These are phyloP conservation scores for Ceratobasidium sp. DNA, from an alignment of 1,284 basidiomycete genomes.

Conservation along the genomic window DNA sequence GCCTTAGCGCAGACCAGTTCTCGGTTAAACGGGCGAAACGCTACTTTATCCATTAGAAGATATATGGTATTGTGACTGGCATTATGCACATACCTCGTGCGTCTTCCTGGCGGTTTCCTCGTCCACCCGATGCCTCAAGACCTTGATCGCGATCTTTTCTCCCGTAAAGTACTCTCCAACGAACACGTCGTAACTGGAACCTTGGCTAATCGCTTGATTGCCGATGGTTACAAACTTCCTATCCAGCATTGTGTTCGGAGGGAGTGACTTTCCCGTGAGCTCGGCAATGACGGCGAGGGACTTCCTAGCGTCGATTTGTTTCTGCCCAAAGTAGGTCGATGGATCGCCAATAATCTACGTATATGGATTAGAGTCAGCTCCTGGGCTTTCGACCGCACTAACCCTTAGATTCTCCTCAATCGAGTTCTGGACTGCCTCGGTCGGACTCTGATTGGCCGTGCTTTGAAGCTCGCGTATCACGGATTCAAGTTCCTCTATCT, in stretches of 20 bases:
- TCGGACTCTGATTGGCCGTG: background rate
- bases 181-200: constrained; percentile 28
- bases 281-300: constrained; percentile 20
- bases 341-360: constrained; percentile 26
- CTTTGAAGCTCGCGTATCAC: background rate
- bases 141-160: constrained; percentile 28
- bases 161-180: constrained; percentile 28
- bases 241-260: constrained; percentile 21
- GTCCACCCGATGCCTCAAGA: constrained; percentile 24
- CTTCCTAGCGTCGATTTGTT: constrained; percentile 19
- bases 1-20: constrained; percentile 33
- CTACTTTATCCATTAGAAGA: background rate
- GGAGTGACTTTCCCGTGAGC: constrained; percentile 24
- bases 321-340: background rate
- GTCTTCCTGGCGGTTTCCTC: constrained; percentile 20
- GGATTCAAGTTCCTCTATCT: constrained; percentile 12
- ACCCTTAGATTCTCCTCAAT: constrained; percentile 13
- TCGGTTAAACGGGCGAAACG: constrained; percentile 23
- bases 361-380: background rate
- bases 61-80: background rate
- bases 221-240: constrained; percentile 26
- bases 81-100: constrained; percentile 13
- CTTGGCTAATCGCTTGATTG: constrained; percentile 1
- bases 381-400: background rate
- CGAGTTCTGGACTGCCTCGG: background rate